Evolutionary conservation across 495 filamentous ascomycete genomes (phyloP), one percentile per base, ranked within the genome.

Genomic region (Xylaria grammica): DNA sequence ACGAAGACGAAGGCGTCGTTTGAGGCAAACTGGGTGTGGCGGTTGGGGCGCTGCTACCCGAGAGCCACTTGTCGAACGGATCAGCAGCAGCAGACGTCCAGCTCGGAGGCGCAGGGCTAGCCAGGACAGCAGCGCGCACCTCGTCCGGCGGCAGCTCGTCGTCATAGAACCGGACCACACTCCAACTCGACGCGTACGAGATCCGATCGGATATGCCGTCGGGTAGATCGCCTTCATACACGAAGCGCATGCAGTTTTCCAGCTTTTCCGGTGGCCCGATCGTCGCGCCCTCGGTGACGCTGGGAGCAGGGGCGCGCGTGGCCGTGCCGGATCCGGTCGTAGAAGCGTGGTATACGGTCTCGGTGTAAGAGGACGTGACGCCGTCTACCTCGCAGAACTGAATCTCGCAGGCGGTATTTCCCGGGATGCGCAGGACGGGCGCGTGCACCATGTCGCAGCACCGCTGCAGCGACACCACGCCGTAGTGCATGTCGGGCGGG

Each of bases 401-500:
- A 7, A 71, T 71, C 63, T 71, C 69, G 65, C 69, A 71, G 24
- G 63, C 69, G 42, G 63, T 71, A 51, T 71, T 71, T 11, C 66
- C 69, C 1, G 69, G 69, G 42, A 71, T 69, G 42, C 69, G 69
- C 45, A 66, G 30, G n/a, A 71, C 50, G n/a, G 66, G 55, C 7
- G 51, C 45, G 46, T 60, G 29, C n/a, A 58, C 60, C 49, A 53
- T 60, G 56, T 52, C 66, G 58, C 69, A 71, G 45, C 69, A 71
- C 46, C 44, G 17, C 19, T 68, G 60, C 10, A 71, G 60, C 26
- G 66, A 69, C 13, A 71, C 66, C 3, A 71, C 69, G 17, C 45
- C 69, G 32, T 71, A 71, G 45, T 71, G 69, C 69, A 71, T 71
- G 63, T 71, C 69, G 10, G 66, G 69, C 38, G 66, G 69, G 36